phyloP scores from a whole-genome alignment of 495 filamentous ascomycete genomes.

The Penicillium longicatenatum region DNA sequence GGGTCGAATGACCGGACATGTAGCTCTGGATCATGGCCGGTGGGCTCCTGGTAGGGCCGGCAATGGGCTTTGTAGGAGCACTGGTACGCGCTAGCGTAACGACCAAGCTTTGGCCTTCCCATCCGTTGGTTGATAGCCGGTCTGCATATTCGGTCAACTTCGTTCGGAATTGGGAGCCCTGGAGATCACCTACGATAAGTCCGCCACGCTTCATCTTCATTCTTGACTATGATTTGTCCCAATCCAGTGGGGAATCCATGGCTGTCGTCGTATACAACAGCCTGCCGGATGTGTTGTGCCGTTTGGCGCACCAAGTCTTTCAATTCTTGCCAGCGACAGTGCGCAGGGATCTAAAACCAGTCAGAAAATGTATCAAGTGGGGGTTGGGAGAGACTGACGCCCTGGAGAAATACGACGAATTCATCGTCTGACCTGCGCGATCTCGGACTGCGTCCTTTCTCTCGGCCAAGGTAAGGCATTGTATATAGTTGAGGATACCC shows the following conservation, averaged over 20 bases:
- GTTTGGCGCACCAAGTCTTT: conserved; percentile 52
- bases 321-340: conserved; percentile 53
- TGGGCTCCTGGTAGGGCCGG: conserved; percentile 47
- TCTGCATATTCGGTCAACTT: conserved; percentile 31
- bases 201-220: conserved; percentile 51
- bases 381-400: conserved; percentile 24
- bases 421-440: conserved; percentile 45
- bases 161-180: background rate
- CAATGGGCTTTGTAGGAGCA: conserved; percentile 46
- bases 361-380: background rate
- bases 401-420: conserved; percentile 50
- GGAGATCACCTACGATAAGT: conserved; percentile 42
- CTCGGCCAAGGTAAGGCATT: conserved; percentile 38
- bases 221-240: conserved; percentile 52
- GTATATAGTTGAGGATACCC: background rate
- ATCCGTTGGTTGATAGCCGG: conserved; percentile 45
- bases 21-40: conserved; percentile 32
- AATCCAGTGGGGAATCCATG: conserved; percentile 49
- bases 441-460: conserved; percentile 35
- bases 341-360: conserved; percentile 41
- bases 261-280: conserved; percentile 50
- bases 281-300: conserved; percentile 49
- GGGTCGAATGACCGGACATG: conserved; percentile 39
- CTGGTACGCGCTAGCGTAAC: conserved; percentile 48
- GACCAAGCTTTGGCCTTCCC: conserved; percentile 48